Base-by-base conservation (phyloP, 208 protist species). In the Leishmania gerbilli region DNA sequence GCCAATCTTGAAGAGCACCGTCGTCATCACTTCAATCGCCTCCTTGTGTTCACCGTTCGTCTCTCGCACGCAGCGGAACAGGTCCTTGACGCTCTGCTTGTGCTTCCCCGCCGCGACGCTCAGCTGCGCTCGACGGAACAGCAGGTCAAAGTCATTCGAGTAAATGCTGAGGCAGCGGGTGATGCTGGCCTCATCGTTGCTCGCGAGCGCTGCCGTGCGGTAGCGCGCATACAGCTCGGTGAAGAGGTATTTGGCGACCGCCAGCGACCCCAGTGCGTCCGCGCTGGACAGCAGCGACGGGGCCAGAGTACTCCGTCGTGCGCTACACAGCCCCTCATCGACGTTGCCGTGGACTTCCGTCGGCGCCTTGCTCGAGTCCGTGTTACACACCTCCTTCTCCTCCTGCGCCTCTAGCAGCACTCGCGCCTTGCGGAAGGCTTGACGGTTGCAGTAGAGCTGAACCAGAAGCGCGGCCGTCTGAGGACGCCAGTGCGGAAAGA, bases 11-110 rank as follows among this genome's bases (percentile, higher is more conserved):
- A 96, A 96, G 65, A 98, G 89, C 19, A 96, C 92, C 31, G 86
- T 81, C 55, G 95, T 96, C 92, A 98, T 96, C 47, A 88, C 85
- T 42, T 96, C 93, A 21, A 98, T 85, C 34, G 95, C 93, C 74
- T 82, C 89, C 78, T 89, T 92, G 85, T 96, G 91, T 62, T 87
- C 84, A n/a, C 95, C 92, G 79, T 96, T 95, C 19, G 88, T 95
- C 71, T 94, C 88, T 79, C 92, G 92, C 75, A 98, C 91, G 80
- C 92, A 96, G 49, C 83, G 85, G 80, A 98, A 96, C 17, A 98
- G 82, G 69, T 98, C 95, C 53, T 89, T 88, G 58, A 98, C 87
- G 60, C 92, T 95, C 45, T 87, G 81, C 80, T 96, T 96, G 24
- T 87, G 83, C 69, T 95, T 71, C 40, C 90, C 89, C 3, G 84